Evolutionary conservation across 768 basidiomycete genomes (phyloP).

Genomic region (Lentinula aciculospora): DNA sequence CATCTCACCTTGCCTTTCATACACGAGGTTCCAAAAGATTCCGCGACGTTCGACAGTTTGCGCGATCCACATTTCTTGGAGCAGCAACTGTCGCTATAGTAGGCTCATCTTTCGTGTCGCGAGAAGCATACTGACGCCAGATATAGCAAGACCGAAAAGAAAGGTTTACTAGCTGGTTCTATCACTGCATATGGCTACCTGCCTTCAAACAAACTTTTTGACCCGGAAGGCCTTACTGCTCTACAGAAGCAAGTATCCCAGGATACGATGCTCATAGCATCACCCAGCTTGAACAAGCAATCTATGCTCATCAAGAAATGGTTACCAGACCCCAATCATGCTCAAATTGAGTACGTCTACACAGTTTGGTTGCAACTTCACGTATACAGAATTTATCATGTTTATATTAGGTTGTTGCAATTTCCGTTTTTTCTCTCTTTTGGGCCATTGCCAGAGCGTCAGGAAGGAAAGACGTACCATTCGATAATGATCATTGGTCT

Average conservation of each 20-base stretch:
- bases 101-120: background rate
- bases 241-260: background rate
- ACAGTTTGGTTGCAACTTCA: background rate
- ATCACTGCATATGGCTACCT: conserved; percentile 10
- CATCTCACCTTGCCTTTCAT: background rate
- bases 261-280: background rate
- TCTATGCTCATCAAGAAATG: conserved; percentile 2
- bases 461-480: conserved; percentile 15
- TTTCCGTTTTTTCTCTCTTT: conserved; percentile 11
- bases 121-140: background rate
- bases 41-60: conserved; percentile 4
- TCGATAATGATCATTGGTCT: conserved; percentile 17
- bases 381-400: background rate
- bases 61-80: conserved; percentile 11
- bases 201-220: conserved; percentile 8
- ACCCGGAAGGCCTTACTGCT: background rate
- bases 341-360: conserved; percentile 14
- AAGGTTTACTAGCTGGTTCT: conserved; percentile 7
- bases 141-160: conserved; percentile 1
- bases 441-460: conserved; percentile 3
- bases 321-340: conserved; percentile 6
- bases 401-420: conserved; percentile 5
- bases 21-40: conserved; percentile 13
- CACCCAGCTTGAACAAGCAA: conserved; percentile 1
- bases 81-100: background rate